Evolutionary conservation across 1,284 basidiomycete genomes (phyloP).

Genomic region (Sphaerobolus stellatus): DNA sequence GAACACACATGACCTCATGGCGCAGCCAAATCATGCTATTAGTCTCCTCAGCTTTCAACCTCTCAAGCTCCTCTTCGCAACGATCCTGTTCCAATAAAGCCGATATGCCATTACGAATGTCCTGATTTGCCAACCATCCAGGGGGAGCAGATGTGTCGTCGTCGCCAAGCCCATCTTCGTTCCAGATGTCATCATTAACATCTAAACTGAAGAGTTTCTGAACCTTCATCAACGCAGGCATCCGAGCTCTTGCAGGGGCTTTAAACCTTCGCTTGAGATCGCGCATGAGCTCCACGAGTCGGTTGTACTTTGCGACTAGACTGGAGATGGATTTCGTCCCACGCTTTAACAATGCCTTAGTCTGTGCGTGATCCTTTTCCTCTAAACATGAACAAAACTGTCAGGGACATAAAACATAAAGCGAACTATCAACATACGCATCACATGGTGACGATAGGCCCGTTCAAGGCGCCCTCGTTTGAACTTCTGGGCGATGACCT

Average conservation of each 20-base stretch:
- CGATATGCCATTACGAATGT: background rate
- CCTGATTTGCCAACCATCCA: background rate
- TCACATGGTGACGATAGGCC: constrained; percentile 6
- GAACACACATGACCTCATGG: too few species aligned
- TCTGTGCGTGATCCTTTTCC: background rate
- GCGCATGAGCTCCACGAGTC: background rate
- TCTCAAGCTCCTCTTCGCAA: background rate
- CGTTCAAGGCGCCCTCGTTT: constrained; percentile 11
- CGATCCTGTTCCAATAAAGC: background rate
- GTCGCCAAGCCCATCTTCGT: background rate
- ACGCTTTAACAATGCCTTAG: background rate
- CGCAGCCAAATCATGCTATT: too few species aligned
- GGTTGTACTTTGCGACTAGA: background rate
- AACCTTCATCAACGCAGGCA: background rate
- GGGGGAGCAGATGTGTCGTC: background rate
- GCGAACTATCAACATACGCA: too few species aligned
- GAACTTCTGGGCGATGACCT: constrained; percentile 10
- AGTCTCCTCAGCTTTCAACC: too few species aligned
- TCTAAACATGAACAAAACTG: background rate
- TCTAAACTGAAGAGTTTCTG: background rate
- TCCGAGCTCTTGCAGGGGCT: background rate
- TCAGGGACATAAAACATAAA: constrained; percentile 7
- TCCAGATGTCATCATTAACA: background rate
- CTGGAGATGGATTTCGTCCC: background rate
- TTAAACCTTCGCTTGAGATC: background rate